Percentiles rank a stretch among this genome's conserved stretches.
Evolutionary conservation across 78 protist genomes (phyloP).

Genomic region (Chrysochromulina tobinii): DNA sequence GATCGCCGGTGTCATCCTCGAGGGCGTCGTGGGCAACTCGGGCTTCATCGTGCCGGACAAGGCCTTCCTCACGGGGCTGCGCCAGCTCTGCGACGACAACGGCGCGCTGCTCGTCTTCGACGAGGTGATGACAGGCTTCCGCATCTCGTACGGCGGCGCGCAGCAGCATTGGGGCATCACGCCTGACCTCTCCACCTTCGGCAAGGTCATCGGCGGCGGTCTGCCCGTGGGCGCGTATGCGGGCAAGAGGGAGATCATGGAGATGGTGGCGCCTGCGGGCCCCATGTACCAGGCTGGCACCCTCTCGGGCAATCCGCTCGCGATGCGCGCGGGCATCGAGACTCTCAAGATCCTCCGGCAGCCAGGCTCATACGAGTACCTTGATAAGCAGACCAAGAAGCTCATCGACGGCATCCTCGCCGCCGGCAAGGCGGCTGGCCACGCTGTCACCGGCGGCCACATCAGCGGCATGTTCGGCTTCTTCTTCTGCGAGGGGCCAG

Average conservation of each 20-base stretch:
- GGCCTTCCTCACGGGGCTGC: constrained; percentile 40
- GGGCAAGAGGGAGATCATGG: constrained; percentile 56
- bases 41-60: constrained; percentile 52
- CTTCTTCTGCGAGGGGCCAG: constrained; percentile 55
- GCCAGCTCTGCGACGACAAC: constrained; percentile 13
- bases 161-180: constrained; percentile 55
- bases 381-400: constrained; percentile 15
- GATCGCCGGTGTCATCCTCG: constrained; percentile 53
- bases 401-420: constrained; percentile 56
- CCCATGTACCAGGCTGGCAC: constrained; percentile 64
- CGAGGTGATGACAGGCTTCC: constrained; percentile 64
- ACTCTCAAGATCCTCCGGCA: constrained; percentile 42
- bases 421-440: constrained; percentile 47
- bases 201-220: constrained; percentile 62
- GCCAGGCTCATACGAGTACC: constrained; percentile 24
- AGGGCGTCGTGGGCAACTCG: constrained; percentile 58
- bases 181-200: constrained; percentile 54
- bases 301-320: constrained; percentile 60
- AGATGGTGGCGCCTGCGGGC: constrained; percentile 62
- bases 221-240: constrained; percentile 62
- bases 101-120: constrained; percentile 46
- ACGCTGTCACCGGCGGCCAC: constrained; percentile 33
- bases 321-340: constrained; percentile 58
- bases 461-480: constrained; percentile 56
- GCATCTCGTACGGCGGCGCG: constrained; percentile 63